Evolutionary conservation across 2,329 filamentous ascomycete species (phyloP), one percentile per base, ranked within the genome.

Genomic region (Nannizzia gypsea): DNA sequence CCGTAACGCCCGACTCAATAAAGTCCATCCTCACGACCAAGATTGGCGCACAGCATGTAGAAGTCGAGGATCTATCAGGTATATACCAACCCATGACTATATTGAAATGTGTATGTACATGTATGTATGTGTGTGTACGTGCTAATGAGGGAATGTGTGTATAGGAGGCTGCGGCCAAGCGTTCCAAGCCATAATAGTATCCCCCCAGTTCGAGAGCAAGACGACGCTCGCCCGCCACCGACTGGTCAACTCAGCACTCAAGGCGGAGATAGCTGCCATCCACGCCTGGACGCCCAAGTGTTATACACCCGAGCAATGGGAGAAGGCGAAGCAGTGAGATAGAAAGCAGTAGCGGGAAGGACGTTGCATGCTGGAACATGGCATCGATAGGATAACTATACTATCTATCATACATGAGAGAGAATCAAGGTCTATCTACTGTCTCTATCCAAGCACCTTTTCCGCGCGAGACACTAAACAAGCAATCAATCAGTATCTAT

Each of bases 251-350:
- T 81, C 81, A 15, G 84, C 85, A 3, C 79, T 96, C 67, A 92
- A 90, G 77, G 82, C 86, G 54, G 90, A 96, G 76, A 95, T 96
- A 71, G 88, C 89, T 15, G 83, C 82, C 64, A 95, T 96, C 67
- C 91, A 96, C 77, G 91, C 91, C 42, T 96, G 91, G 91, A 95
- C 89, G 60, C 89, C 90, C 28, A 95, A 90, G 76, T 96, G 91
- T 73, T 88, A 90, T 77, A 96, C 91, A 6, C 89, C 89, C 0
- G 89, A 90, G 68, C 89, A 96, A 77, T 95, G 88, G 84, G 83
- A 89, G 76, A 84, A 83, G 73, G 82, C 87, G 73, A 80, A 74
- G 65, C 70, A 66, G 64, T 64, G 40, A 34, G 31, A 34, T 6
- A 6, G 31, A 34, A 0, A 34, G n/a, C n/a, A n/a, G n/a, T n/a